Evolutionary conservation across 179 eudicot genomes (phyloP).

Genomic region (Gypsophila paniculata): DNA sequence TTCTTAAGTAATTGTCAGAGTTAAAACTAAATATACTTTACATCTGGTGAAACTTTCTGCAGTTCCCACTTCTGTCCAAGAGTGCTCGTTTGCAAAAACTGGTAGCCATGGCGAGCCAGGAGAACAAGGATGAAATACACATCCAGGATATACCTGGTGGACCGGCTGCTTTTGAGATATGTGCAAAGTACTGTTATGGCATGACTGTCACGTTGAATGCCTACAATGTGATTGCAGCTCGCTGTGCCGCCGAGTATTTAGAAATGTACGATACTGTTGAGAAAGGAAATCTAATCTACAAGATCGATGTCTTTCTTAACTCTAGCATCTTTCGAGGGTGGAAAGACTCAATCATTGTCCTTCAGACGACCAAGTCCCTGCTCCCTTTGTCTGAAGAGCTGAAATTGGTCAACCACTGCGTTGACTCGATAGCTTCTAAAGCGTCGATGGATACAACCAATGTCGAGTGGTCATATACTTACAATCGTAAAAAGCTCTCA

Average conservation of each 20-base stretch:
- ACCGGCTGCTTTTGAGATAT: constrained; percentile 61
- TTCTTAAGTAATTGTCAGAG: too few species aligned
- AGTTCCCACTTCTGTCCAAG: constrained; percentile 75
- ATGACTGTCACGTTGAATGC: constrained; percentile 71
- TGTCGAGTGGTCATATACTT: constrained; percentile 77
- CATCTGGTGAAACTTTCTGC: constrained; percentile 1
- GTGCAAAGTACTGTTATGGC: constrained; percentile 77
- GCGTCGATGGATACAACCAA: constrained; percentile 55
- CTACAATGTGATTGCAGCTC: constrained; percentile 69
- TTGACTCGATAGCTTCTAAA: constrained; percentile 64
- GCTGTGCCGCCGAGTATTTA: constrained; percentile 75
- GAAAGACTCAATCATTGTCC: constrained; percentile 77
- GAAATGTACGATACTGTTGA: constrained; percentile 67
- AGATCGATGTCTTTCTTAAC: constrained; percentile 65
- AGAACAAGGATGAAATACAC: constrained; percentile 44
- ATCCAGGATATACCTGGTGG: constrained; percentile 67
- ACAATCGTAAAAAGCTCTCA: constrained; percentile 48
- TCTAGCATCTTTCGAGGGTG: constrained; percentile 72
- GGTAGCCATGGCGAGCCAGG: constrained; percentile 42
- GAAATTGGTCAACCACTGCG: constrained; percentile 56
- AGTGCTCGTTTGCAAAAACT: constrained; percentile 63
- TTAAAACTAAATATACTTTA: neutral
- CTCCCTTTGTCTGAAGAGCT: constrained; percentile 68
- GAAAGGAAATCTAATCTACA: constrained; percentile 67
- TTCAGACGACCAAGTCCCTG: constrained; percentile 56